These are phyloP conservation scores for Trapa incisa DNA, from an alignment of 345 rosid species.

Conservation along the genomic window DNA sequence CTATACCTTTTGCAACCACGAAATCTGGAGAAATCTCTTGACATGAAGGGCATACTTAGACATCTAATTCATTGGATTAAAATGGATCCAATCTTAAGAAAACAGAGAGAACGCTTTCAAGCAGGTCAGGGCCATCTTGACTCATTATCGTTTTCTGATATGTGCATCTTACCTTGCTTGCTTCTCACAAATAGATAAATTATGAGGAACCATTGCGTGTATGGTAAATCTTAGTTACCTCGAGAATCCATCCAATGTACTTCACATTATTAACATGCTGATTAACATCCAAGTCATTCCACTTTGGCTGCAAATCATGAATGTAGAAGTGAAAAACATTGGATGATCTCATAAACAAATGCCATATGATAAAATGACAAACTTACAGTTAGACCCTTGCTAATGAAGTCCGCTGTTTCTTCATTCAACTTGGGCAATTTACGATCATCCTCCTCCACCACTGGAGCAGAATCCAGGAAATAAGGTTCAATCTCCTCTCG, in stretches of 20 bases:
- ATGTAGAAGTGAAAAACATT: constrained; percentile 1
- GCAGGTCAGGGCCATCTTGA: too few species aligned
- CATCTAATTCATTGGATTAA: too few species aligned
- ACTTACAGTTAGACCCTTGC: constrained; percentile 76
- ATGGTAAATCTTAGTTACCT: constrained; percentile 27
- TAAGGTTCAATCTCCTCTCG: constrained; percentile 75
- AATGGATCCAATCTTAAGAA: too few species aligned
- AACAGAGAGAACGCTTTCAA: too few species aligned
- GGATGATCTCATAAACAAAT: background rate
- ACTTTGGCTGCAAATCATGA: constrained; percentile 57
- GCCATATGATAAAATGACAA: background rate
- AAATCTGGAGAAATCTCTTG: too few species aligned
- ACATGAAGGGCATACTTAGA: too few species aligned
- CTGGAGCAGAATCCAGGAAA: constrained; percentile 60
- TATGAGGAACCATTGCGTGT: background rate
- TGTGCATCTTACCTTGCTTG: too few species aligned
- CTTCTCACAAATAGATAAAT: too few species aligned
- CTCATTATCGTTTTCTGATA: too few species aligned
- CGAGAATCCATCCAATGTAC: constrained; percentile 94
- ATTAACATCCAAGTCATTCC: constrained; percentile 96
- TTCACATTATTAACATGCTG: constrained; percentile 98
- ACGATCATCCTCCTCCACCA: constrained; percentile 72
- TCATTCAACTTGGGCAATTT: constrained; percentile 75
- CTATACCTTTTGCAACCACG: too few species aligned
- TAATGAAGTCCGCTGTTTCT: constrained; percentile 56